Conservation (phyloP, 257 asterid species). For the Eucommia ulmoides region DNA sequence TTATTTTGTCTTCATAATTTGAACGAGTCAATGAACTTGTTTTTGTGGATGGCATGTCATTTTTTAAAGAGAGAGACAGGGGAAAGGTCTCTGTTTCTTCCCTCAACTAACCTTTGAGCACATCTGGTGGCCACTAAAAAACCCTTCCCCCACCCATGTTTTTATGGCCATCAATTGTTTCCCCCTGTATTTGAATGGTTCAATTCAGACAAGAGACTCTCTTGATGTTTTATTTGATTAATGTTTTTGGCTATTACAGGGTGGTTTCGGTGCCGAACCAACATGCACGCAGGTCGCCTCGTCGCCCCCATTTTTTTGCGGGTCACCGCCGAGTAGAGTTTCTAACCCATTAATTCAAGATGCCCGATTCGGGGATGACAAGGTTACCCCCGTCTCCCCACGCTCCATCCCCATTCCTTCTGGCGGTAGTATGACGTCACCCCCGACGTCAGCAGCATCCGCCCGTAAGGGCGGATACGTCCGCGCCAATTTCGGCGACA, state of each 20-base stretch:
- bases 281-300: conserved; percentile 51
- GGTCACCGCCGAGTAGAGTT: conserved; percentile 99
- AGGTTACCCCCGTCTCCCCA: conserved; percentile 48
- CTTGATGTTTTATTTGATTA: neutral
- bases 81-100: no score
- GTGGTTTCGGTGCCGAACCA: conserved; percentile 45
- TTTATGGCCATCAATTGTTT: neutral
- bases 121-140: neutral
- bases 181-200: neutral
- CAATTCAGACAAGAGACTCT: neutral
- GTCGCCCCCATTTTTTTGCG: conserved; percentile 98
- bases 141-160: no score
- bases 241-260: conserved; percentile 24
- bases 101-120: neutral
- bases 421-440: conserved; percentile 33
- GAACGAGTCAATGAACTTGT: no score
- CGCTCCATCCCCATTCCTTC: conserved; percentile 47
- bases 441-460: conserved; percentile 50
- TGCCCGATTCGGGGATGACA: conserved; percentile 67
- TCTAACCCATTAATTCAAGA: conserved; percentile 98
- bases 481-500: conserved; percentile 82
- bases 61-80: no score
- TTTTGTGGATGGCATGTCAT: no score
- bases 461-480: conserved; percentile 63
- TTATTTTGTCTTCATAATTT: no score